Conservation (phyloP, 805 yeast species). For the Yamadazyma ubonensis region DNA sequence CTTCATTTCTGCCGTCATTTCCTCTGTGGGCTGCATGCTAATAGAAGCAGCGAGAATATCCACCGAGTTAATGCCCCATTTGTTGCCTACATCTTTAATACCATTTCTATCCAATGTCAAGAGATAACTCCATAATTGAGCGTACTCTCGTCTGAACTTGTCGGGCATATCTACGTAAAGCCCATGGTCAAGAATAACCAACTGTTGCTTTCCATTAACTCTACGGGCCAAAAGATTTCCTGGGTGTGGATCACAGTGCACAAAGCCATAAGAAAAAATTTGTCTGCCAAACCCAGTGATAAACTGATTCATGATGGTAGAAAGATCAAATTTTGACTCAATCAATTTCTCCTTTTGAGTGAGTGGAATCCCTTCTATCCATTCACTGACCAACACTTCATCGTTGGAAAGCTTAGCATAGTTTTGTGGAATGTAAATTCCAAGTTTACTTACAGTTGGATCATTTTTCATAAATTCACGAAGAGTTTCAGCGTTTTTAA, state of each 20-base stretch:
- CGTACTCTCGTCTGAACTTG: conserved; percentile 54
- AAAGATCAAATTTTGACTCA: conserved; percentile 37
- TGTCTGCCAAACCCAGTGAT: conserved; percentile 54
- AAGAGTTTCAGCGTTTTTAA: conserved; percentile 48
- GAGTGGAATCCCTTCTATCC: conserved; percentile 72
- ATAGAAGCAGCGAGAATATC: conserved; percentile 61
- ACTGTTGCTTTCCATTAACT: conserved; percentile 42
- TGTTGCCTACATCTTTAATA: conserved; percentile 46
- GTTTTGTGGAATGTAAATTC: conserved; percentile 56
- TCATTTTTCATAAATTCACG: conserved; percentile 42
- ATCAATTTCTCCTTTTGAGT: conserved; percentile 44
- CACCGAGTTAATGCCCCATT: conserved; percentile 71
- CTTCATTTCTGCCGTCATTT: conserved; percentile 6
- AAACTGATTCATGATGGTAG: conserved; percentile 48
- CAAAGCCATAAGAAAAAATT: conserved; percentile 63
- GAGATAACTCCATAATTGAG: conserved; percentile 61
- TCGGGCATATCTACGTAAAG: conserved; percentile 56
- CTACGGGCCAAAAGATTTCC: conserved; percentile 66
- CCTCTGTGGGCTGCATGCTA: conserved; percentile 45
- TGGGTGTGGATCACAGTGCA: conserved; percentile 80
- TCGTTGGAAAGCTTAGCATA: conserved; percentile 46
- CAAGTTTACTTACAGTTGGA: conserved; percentile 29
- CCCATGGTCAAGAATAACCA: conserved; percentile 76
- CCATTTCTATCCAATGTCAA: conserved; percentile 51
- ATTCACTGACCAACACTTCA: conserved; percentile 63